Base-by-base conservation (phyloP, 352 stramenopile genomes). In the Elongisporangium anandrum region DNA sequence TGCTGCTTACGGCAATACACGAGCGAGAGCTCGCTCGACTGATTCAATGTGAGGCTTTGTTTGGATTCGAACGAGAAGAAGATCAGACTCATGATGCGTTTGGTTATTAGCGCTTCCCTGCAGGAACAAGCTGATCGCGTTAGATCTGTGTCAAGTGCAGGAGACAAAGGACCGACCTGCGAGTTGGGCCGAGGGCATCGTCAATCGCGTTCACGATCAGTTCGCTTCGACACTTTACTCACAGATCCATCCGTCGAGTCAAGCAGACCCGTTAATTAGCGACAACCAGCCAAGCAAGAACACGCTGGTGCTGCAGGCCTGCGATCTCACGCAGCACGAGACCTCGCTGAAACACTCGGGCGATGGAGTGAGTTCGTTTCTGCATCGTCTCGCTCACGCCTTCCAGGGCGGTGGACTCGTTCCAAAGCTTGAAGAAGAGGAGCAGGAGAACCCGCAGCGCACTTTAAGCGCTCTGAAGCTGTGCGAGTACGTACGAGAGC, bases 71-170 rank as follows among this genome's bases (percentile, higher is more conserved):
- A 39, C 6, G 2, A 21, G 19, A 29, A 12, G 2, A n/a, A 24
- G 8, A n/a, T 51, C 16, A 1, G 1, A 26, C 24, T 59, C 22
- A 56, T 15, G 50, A 26, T 12, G 8, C 3, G 10, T 39, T 2
- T 54, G 23, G n/a, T 57, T 1, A 17, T 17, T 38, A 92, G 84
- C 66, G 2, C 88, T 92, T 52, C 77, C 81, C 2, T 89, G 68
- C 45, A 72, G 63, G n/a, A 77, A 75, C 66, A 92, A 91, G 50
- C 65, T 91, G 8, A 17, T 92, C 17, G 75, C 79, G 4, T 51
- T 94, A 6, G 81, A 94, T 29, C 54, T 94, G 12, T 90, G 81
- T 22, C 83, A 93, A 50, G 54, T 68, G 0, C 69, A 83, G 49
- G 70, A 88, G 24, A 56, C 74, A 0, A 79, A 76, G 34, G 78